Conservation (phyloP, 306 rosid species). For the Mimosa bimucronata region DNA sequence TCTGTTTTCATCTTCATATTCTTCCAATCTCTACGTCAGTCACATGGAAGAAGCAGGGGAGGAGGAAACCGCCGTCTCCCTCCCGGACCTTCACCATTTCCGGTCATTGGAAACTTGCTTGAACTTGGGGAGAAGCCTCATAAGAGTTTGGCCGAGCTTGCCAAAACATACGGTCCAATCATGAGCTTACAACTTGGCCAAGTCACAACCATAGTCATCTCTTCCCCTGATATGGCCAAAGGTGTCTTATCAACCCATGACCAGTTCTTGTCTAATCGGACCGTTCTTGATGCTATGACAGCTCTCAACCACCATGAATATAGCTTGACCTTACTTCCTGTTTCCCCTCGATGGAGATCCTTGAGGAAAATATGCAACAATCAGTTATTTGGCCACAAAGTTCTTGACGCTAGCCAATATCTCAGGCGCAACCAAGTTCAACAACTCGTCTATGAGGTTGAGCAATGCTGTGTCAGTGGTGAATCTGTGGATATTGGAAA, state of each 20-base stretch:
- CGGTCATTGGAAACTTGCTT: conserved; percentile 58
- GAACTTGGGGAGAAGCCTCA: conserved; percentile 60
- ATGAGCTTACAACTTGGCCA: conserved; percentile 55
- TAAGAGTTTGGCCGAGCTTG: conserved; percentile 44
- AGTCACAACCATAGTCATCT: conserved; percentile 49
- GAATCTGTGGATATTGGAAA: conserved; percentile 51
- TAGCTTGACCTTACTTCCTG: conserved; percentile 44
- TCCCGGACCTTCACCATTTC: conserved; percentile 56
- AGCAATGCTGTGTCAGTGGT: not conserved
- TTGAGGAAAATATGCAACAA: conserved; percentile 47
- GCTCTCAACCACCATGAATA: conserved; percentile 35
- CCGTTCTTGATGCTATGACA: conserved; percentile 33
- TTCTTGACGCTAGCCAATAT: conserved; percentile 38
- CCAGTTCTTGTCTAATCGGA: conserved; percentile 44
- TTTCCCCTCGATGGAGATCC: conserved; percentile 47
- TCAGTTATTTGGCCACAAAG: conserved; percentile 42
- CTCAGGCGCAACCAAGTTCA: conserved; percentile 33
- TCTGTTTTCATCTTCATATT: no score
- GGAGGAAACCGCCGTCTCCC: conserved; percentile 40
- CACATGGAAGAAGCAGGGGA: not conserved
- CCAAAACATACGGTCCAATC: conserved; percentile 51
- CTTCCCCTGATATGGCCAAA: conserved; percentile 49
- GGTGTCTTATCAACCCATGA: conserved; percentile 54
- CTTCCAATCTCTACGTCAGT: no score
- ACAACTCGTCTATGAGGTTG: conserved; percentile 30